phyloP scores from a whole-genome alignment of 129 eudicot genomes.

The Helianthus tuberosus region DNA sequence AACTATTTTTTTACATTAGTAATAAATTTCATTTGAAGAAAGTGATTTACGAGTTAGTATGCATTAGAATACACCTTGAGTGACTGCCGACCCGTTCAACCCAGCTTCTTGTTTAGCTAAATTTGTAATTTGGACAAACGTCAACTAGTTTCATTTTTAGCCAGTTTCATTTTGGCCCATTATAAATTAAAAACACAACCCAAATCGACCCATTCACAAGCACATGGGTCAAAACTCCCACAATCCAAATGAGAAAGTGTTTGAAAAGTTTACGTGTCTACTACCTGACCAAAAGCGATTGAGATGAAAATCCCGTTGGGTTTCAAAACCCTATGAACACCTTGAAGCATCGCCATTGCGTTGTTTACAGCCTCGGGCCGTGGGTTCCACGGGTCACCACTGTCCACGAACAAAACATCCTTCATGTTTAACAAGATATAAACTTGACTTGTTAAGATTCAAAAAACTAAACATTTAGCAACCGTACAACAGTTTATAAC shows the following conservation, averaged over 20 bases:
- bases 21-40: no score
- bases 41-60: no score
- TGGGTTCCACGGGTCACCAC: slow-evolving; percentile 99
- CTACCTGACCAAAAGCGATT: slow-evolving; percentile 96
- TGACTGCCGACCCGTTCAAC: no score
- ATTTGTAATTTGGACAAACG: no score
- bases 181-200: not conserved
- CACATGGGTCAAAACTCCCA: not conserved
- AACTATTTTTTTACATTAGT: no score
- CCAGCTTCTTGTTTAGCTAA: no score
- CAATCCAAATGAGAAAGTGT: not conserved
- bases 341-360: slow-evolving; percentile 88
- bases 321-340: slow-evolving; percentile 85
- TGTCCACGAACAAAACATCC: slow-evolving; percentile 99
- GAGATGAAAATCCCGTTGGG: slow-evolving; percentile 85
- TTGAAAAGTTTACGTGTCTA: not conserved
- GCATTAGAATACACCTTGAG: no score
- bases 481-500: not conserved
- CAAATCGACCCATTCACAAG: not conserved
- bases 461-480: slow-evolving; percentile 6
- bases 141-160: no score
- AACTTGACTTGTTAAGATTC: slow-evolving; percentile 30
- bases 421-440: slow-evolving; percentile 53
- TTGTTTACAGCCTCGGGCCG: slow-evolving; percentile 55
- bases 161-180: no score